Evolutionary conservation across 768 basidiomycete species (phyloP).

Genomic region (Filobasidium floriforme): DNA sequence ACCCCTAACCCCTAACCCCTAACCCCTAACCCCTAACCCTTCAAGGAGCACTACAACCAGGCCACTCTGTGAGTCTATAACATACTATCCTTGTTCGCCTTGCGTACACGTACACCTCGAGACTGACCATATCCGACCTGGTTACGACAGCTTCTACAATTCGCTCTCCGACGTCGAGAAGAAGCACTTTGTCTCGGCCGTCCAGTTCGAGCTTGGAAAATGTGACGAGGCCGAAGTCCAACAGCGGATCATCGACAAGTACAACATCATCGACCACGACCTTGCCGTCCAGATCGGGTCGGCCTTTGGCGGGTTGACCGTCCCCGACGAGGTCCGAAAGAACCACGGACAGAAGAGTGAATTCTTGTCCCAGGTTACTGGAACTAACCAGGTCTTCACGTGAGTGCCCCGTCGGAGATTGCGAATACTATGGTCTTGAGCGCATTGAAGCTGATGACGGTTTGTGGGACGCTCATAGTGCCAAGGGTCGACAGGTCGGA

Average conservation of each 20-base stretch:
- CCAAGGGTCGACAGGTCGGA: conserved; percentile 59
- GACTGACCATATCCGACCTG: no score
- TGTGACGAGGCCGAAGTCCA: conserved; percentile 70
- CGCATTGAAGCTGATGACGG: conserved; percentile 13
- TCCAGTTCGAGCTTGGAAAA: conserved; percentile 76
- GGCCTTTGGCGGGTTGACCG: conserved; percentile 58
- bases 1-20: no score
- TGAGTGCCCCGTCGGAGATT: no score
- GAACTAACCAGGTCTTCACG: conserved; percentile 35
- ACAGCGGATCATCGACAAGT: conserved; percentile 58
- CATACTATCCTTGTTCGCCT: no score
- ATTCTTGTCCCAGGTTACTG: conserved; percentile 55
- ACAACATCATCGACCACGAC: conserved; percentile 66
- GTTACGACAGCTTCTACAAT: conserved; percentile 57
- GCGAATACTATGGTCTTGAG: neutral
- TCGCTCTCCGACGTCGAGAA: conserved; percentile 65
- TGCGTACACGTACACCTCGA: no score
- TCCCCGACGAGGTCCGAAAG: conserved; percentile 50
- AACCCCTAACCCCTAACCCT: no score
- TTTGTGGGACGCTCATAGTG: conserved; percentile 38
- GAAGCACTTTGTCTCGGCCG: conserved; percentile 60
- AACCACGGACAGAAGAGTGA: conserved; percentile 58
- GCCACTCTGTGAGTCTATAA: conserved; percentile 55
- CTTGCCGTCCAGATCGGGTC: conserved; percentile 63
- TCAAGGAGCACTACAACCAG: conserved; percentile 69